Evolutionary conservation across 2,329 filamentous ascomycete species (phyloP), one percentile per base, ranked within the genome.

Genomic region (Aspergillus fumigatus): DNA sequence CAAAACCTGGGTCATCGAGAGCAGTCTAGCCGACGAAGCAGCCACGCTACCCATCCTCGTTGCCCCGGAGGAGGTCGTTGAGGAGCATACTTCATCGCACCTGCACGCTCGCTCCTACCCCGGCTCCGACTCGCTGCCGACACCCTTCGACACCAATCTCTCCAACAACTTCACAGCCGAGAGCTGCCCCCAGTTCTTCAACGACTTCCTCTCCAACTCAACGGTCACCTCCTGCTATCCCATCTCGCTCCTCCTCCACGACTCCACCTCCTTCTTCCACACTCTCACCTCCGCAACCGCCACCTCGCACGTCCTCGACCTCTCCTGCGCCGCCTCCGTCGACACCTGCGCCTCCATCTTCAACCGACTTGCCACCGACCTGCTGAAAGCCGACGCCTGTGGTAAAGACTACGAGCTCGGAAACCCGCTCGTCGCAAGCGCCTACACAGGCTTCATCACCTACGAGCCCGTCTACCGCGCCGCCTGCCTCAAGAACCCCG

Each of bases 181-280:
- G 10, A 75, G 77, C 51, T 81, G 79, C 49, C 65, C 73, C 14
- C 69, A 76, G 4, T 80, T 93, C 74, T 87, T 96, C 71, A 79
- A 83, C 52, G 72, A 72, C 2, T 85, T 96, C 65, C 80, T 94
- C 51, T 76, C 75, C 49, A 83, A 90, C 68, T 69, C 80, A 5
- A 85, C 83, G 3, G 91, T 94, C 65, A 82, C 84, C 63, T 72
- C 81, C 52, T 97, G 93, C 76, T 85, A 92, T 63, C 90, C 93
- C 0, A 80, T 97, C 56, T 96, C 92, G 1, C 80, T 96, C 65
- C 83, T 97, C 62, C 79, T 97, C 9, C 71, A 96, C 86, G 91
- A 89, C 60, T 97, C 93, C 9, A 84, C 82, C 52, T 85, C 85
- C 43, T 96, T 97, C 77, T 97, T 97, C 78, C 79, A 90, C 55